Base-by-base conservation (phyloP, 2,329 filamentous ascomycete species). In the Lecanicillium sp. region DNA sequence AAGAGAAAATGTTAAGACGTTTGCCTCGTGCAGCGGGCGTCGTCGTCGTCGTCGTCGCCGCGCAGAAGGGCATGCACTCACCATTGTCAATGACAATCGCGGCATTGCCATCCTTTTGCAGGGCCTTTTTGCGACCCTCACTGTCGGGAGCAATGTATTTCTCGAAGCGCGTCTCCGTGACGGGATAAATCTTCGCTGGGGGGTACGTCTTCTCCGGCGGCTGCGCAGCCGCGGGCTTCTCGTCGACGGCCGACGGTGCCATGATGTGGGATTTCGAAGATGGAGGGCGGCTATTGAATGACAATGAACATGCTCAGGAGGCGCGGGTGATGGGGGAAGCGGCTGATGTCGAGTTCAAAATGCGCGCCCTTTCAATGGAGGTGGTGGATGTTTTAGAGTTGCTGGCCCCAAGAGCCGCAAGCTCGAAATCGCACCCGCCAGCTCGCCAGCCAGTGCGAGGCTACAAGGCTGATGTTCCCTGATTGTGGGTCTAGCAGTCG, bases 81-180 rank as follows among this genome's bases (percentile, higher is more conserved):
- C 90, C 93, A 85, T 96, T 96, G 71, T 98, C 93, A 62, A 98
- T 97, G 53, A 98, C 87, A 60, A 98, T 96, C 43, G 90, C 88
- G 44, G 83, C 86, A 38, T 72, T 70, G 50, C 71, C 75, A 14
- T 74, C 66, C 17, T 76, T 69, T 49, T 78, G 69, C 43, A 78
- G 75, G 51, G 87, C 90, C 56, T 78, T 75, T 58, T 79, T 75
- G 61, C 86, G 90, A 40, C 86, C 87, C 59, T 91, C 84, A 8
- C 74, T 69, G 58, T 79, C 72, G 2, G 75, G 67, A 24, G 72
- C 66, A 30, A 77, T 67, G 48, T 68, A 74, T 51, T 74, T 74
- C 52, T 82, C 78, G 59, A 83, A 84, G 53, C 70, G 74, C 50
- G 72, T 75, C 60, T 85, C 83, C 59, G 77, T 78, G 50, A 81